Conservation (phyloP, 352 stramenopile species). For the Pythium grandisporangium region DNA sequence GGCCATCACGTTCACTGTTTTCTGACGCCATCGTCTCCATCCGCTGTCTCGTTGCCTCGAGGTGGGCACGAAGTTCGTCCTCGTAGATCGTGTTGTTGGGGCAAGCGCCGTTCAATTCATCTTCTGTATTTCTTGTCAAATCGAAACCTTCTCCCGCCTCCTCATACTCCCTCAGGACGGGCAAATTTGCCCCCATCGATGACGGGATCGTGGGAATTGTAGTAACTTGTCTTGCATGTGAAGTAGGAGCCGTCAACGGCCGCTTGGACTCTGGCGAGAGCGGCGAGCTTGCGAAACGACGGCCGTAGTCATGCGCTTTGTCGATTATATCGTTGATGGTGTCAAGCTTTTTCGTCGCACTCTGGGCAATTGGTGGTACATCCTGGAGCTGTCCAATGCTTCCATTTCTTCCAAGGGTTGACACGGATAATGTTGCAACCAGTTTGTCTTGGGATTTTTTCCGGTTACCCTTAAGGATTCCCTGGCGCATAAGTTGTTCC, state of each 20-base stretch:
- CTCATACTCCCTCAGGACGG: background rate
- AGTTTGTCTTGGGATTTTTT: no score
- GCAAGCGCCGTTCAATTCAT: no score
- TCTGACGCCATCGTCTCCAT: conserved; percentile 41
- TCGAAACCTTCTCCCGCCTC: background rate
- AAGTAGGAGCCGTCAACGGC: background rate
- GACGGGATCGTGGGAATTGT: no score
- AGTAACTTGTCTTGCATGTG: no score
- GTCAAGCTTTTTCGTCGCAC: no score
- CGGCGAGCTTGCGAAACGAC: background rate
- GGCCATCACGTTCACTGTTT: conserved; percentile 12
- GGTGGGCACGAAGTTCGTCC: conserved; percentile 18
- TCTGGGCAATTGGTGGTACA: no score
- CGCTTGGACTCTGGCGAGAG: background rate
- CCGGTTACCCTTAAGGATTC: no score
- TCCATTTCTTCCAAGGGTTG: no score
- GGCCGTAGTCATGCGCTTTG: conserved; percentile 26
- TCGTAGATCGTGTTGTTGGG: background rate
- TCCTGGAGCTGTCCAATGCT: no score
- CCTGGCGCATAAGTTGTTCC: conserved; percentile 33
- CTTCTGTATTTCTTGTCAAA: no score
- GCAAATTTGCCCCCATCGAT: no score
- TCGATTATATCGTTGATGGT: conserved; percentile 59
- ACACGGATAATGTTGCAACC: no score
- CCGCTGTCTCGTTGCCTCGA: conserved; percentile 32